Conservation (phyloP, 1,284 basidiomycete genomes). For the Moesziomyces globuligerus region DNA sequence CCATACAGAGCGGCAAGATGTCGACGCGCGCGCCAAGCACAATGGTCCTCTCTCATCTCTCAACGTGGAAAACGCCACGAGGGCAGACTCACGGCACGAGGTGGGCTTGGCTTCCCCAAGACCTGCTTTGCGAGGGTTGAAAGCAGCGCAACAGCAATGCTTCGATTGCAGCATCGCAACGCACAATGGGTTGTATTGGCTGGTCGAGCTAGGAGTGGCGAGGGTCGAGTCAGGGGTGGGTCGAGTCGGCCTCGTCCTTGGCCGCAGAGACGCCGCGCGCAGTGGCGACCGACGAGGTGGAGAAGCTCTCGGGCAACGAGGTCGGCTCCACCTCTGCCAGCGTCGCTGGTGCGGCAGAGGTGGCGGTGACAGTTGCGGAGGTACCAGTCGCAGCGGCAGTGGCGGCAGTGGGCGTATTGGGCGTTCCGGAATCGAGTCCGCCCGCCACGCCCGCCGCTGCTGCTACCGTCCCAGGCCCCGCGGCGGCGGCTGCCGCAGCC, state of each 20-base stretch:
- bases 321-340: no score
- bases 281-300: constrained; percentile 32
- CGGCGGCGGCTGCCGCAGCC: constrained; percentile 5
- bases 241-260: not conserved
- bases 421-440: constrained; percentile 6
- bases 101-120: no score
- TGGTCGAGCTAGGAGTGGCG: not conserved
- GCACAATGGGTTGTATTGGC: no score
- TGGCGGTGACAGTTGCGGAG: not conserved
- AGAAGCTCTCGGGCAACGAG: constrained; percentile 33
- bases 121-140: no score
- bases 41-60: no score
- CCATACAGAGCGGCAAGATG: no score
- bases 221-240: not conserved
- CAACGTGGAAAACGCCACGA: no score
- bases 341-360: not conserved
- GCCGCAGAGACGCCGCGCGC: constrained; percentile 4
- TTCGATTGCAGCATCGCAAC: no score
- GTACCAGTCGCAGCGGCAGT: not conserved
- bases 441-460: not conserved
- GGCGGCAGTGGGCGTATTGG: constrained; percentile 19
- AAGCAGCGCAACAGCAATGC: no score
- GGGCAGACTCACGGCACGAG: no score
- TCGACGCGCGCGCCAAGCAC: no score
- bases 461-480: not conserved